Evolutionary conservation across 441 rosid species (phyloP).

Genomic region (Arabidopsis lyrata): DNA sequence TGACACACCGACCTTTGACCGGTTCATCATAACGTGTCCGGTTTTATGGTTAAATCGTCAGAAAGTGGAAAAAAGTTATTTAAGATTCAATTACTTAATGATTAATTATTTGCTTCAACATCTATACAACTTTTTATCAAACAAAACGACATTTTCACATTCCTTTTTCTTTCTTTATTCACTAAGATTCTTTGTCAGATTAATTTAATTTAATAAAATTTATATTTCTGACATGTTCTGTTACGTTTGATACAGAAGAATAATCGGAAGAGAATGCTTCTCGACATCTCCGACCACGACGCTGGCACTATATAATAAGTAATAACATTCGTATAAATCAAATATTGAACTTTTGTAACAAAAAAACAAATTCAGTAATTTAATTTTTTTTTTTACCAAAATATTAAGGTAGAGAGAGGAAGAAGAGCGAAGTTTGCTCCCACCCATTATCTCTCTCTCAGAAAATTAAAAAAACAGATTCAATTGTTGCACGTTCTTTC

Average conservation of each 20-base stretch:
- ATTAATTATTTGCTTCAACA: slow-evolving; percentile 9
- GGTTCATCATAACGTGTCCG: slow-evolving; percentile 28
- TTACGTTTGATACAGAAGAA: slow-evolving; percentile 27
- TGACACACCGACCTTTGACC: slow-evolving; percentile 22
- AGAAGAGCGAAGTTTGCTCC: slow-evolving; percentile 45
- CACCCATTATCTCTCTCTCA: slow-evolving; percentile 44
- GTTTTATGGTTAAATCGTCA: background rate
- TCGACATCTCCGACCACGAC: slow-evolving; percentile 33
- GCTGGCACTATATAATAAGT: slow-evolving; percentile 31
- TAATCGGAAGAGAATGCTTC: slow-evolving; percentile 23
- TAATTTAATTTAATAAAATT: background rate
- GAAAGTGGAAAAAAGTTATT: background rate
- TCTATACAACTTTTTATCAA: too few species aligned
- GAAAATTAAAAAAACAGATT: slow-evolving; percentile 25
- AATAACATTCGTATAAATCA: slow-evolving; percentile 6
- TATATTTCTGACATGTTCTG: slow-evolving; percentile 25
- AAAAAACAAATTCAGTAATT: background rate
- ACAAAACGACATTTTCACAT: slow-evolving; percentile 28
- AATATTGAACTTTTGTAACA: background rate
- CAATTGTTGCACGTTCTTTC: slow-evolving; percentile 40
- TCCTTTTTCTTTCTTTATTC: background rate
- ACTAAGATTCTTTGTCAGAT: slow-evolving; percentile 20
- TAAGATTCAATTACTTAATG: slow-evolving; percentile 18
- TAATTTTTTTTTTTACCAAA: slow-evolving; percentile 2
- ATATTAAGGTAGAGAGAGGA: slow-evolving; percentile 31